Base-by-base conservation (phyloP, 495 filamentous ascomycete species). In the Podospora fimiseda region DNA sequence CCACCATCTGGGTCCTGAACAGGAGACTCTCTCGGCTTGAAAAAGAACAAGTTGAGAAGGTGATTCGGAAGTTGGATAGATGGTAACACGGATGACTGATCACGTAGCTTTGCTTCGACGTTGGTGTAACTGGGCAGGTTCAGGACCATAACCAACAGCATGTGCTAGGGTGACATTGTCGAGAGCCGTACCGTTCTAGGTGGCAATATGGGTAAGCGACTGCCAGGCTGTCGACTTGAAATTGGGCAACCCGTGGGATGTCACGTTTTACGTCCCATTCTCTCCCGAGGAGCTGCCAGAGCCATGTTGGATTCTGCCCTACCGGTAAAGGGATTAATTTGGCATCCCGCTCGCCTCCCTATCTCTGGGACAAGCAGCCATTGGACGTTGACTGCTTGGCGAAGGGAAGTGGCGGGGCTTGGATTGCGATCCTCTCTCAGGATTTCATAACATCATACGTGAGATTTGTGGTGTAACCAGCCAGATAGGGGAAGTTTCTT, bases 241-340 rank as follows among this genome's bases (percentile, higher is more conserved):
- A 18, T 18, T 22, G 30, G 23, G 46, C 33, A 9, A 11, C 2
- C 14, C 13, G 21, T 42, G 36, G 54, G 36, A 52, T 52, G 48
- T 52, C 33, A 56, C 54, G 36, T n/a, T 56, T 48, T 38, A 27
- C 41, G 54, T 56, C 9, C 16, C 49, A 56, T 51, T 51, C 49
- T 48, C 24, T 48, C 48, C n/a, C 54, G 48, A 43, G 19, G 9
- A 24, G 20, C 43, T 36, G 14, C 42, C 37, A 11, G 21, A 14
- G 16, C 40, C 5, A 19, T 13, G 22, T 48, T 16, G 24, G 19
- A 11, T 21, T 48, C 48, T 52, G 48, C 54, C 48, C 53, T 56
- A 51, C 43, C 43, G 53, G 21, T 51, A 46, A 21, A n/a, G 19
- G 1, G 38, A 14, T 48, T 55, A 55, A 40, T 37, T 47, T 48